Evolutionary conservation across 2,329 filamentous ascomycete genomes (phyloP).

Genomic region (Fusarium tricinctum): DNA sequence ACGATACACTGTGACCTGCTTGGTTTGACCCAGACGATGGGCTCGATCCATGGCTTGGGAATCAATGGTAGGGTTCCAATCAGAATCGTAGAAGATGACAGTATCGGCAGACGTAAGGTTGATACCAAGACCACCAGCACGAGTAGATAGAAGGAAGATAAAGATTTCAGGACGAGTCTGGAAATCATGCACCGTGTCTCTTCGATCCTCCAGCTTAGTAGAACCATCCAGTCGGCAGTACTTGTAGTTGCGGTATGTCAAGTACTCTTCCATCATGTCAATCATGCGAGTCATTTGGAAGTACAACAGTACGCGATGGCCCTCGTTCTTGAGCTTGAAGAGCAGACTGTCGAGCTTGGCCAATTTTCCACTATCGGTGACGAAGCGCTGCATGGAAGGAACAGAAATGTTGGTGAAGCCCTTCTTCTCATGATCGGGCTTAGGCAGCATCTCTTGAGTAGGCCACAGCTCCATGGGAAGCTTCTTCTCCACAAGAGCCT

Average conservation of each 20-base stretch:
- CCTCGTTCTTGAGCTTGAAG: slow-evolving; percentile 89
- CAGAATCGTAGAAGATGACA: slow-evolving; percentile 99
- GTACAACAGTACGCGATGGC: slow-evolving; percentile 94
- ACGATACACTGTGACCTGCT: slow-evolving; percentile 96
- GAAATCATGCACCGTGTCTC: slow-evolving; percentile 97
- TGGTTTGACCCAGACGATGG: slow-evolving; percentile 95
- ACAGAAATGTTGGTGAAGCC: slow-evolving; percentile 92
- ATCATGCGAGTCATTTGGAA: slow-evolving; percentile 99
- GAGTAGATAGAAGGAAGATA: slow-evolving; percentile 94
- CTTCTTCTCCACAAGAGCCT: slow-evolving; percentile 79
- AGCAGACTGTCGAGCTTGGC: slow-evolving; percentile 90
- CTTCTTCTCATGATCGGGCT: slow-evolving; percentile 83
- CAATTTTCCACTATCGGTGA: slow-evolving; percentile 97
- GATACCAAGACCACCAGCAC: slow-evolving; percentile 97
- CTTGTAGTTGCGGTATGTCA: slow-evolving; percentile 99
- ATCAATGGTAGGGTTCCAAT: slow-evolving; percentile 99
- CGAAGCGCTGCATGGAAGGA: slow-evolving; percentile 96
- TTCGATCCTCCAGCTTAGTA: slow-evolving; percentile 95
- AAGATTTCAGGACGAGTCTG: slow-evolving; percentile 95
- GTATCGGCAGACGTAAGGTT: slow-evolving; percentile 97
- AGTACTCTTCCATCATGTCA: slow-evolving; percentile 98
- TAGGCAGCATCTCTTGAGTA: slow-evolving; percentile 75
- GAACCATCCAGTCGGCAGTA: slow-evolving; percentile 97
- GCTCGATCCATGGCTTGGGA: slow-evolving; percentile 99
- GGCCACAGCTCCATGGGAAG: slow-evolving; percentile 76